Base-by-base conservation (phyloP, 2,329 filamentous ascomycete genomes). In the Cryoendolithus antarcticus region DNA sequence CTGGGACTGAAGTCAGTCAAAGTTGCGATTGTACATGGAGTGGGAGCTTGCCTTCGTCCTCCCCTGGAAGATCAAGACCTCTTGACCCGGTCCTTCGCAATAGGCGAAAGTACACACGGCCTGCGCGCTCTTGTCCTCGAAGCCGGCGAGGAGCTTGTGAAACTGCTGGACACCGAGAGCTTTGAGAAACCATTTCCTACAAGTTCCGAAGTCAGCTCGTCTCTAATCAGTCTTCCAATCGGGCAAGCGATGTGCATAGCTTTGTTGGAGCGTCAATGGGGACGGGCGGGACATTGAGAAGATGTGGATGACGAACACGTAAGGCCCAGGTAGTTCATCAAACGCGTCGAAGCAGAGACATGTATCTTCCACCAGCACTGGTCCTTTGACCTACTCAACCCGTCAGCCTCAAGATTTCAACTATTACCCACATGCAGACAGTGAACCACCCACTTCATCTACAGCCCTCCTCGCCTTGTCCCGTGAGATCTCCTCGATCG, bases 91-190 rank as follows among this genome's bases (percentile, higher is more conserved):
- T 0, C 89, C 91, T 47, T 79, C 73, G 39, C 77, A 91, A 64
- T 93, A 95, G 15, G 80, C 91, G 63, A 98, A 98, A 1, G 91
- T 98, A 65, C 89, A 95, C 34, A 98, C 83, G 11, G 91, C 89
- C 62, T 93, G 79, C 32, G 86, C 86, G 33, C 80, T 82, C 62
- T 95, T 95, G 64, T 98, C 84, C 21, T 83, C 71, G 59, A 94
- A 95, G 5, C 81, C 86, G 38, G 78, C 80, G 31, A 98, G 77
- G 47, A 98, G 74, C 58, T 89, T 91, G 65, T 95, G 93, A 42
- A 98, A 70, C 9, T 91, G 83, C 35, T 81, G 67, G 48, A 86
- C 85, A 40, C 91, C 91, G 42, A 95, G 70, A 27, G 77, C 73
- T 45, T 82, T 67, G 62, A 98, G 73, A 64, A 98, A 98, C 77